Percentiles rank a stretch among this genome's conserved stretches.
These are phyloP conservation scores for Trichophyton mentagrophytes DNA, from an alignment of 2,329 filamentous ascomycete species.

Conservation along the genomic window DNA sequence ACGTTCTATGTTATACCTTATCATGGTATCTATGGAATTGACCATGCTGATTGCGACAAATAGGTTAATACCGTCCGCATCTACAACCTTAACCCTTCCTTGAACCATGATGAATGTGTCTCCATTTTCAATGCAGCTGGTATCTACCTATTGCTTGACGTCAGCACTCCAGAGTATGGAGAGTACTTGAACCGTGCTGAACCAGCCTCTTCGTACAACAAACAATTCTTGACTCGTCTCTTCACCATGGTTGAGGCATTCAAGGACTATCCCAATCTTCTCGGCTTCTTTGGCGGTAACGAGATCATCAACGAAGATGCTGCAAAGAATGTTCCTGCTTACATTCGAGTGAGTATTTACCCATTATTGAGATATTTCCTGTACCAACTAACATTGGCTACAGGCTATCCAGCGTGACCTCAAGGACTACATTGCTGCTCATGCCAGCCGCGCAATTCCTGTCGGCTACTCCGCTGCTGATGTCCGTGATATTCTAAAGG, in stretches of 20 bases:
- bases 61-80: constrained; percentile 51
- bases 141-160: constrained; percentile 54
- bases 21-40: not conserved
- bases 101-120: constrained; percentile 50
- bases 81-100: constrained; percentile 49
- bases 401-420: constrained; percentile 52
- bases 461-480: constrained; percentile 59
- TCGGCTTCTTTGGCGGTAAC: constrained; percentile 56
- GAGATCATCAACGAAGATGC: constrained; percentile 55
- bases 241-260: constrained; percentile 55
- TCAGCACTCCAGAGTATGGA: constrained; percentile 48
- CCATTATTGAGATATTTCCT: not conserved
- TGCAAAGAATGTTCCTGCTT: constrained; percentile 41
- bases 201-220: constrained; percentile 44
- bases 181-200: constrained; percentile 45
- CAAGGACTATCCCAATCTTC: constrained; percentile 52
- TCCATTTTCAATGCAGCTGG: constrained; percentile 54
- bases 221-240: constrained; percentile 44
- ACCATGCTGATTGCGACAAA: not conserved
- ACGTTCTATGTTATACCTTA: constrained; percentile 16
- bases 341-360: constrained; percentile 38
- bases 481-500: constrained; percentile 46
- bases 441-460: constrained; percentile 46
- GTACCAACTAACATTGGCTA: constrained; percentile 19
- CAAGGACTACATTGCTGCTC: constrained; percentile 53